Conservation (phyloP, 2,329 filamentous ascomycete genomes). For the Scedosporium dehoogii region DNA sequence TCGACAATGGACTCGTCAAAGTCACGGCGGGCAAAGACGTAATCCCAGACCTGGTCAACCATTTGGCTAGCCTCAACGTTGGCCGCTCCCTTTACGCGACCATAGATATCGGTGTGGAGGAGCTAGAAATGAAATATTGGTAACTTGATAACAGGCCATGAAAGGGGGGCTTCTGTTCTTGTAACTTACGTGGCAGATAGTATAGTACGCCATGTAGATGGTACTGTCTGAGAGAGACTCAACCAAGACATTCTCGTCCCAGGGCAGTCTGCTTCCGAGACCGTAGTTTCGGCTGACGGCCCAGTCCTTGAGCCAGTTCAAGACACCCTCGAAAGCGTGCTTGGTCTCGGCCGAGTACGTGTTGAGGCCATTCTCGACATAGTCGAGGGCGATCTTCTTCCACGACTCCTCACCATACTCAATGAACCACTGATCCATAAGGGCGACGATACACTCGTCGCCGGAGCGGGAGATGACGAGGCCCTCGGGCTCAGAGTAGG, state of each 20-base stretch:
- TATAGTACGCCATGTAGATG: conserved; percentile 82
- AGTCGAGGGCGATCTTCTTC: conserved; percentile 64
- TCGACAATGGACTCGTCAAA: conserved; percentile 53
- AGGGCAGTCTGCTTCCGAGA: conserved; percentile 86
- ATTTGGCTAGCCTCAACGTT: conserved; percentile 75
- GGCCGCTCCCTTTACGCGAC: conserved; percentile 57
- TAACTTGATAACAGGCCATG: conserved; percentile 37
- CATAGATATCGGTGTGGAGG: conserved; percentile 80
- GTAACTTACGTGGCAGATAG: conserved; percentile 35
- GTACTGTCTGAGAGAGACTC: conserved; percentile 89
- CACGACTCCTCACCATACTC: conserved; percentile 90
- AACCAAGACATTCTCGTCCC: conserved; percentile 84
- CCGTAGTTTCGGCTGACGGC: conserved; percentile 87
- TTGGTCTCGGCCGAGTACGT: conserved; percentile 70
- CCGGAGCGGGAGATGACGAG: conserved; percentile 81
- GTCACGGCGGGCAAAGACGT: conserved; percentile 73
- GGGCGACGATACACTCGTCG: conserved; percentile 86
- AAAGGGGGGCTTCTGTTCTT: background rate
- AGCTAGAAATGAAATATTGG: conserved; percentile 39
- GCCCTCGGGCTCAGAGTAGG: conserved; percentile 87
- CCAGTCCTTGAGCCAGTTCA: conserved; percentile 94
- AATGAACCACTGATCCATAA: conserved; percentile 96
- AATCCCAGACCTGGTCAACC: conserved; percentile 94
- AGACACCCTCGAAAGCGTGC: conserved; percentile 71
- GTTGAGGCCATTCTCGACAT: conserved; percentile 65